Conservation (phyloP, 257 asterid species). For the Marsdenia floribunda region DNA sequence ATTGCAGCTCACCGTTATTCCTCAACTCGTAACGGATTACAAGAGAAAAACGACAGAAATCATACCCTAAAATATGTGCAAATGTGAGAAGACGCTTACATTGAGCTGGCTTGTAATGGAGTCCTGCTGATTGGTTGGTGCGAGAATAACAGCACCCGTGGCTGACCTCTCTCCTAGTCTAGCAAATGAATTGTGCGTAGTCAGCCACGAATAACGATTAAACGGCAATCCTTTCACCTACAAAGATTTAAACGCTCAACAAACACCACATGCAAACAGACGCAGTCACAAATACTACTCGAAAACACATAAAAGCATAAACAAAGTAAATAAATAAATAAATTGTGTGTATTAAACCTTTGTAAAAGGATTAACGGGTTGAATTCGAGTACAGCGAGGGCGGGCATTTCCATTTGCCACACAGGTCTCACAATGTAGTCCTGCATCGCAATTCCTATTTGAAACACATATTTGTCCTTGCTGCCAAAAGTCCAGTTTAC, state of each 20-base stretch:
- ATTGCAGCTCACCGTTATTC: background rate
- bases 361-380: conserved; percentile 63
- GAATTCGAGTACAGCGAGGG: conserved; percentile 80
- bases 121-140: conserved; percentile 88
- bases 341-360: conserved; percentile 35
- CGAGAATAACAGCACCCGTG: conserved; percentile 52
- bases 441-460: conserved; percentile 46
- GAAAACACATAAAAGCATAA: background rate
- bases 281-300: background rate
- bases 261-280: conserved; percentile 15
- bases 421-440: conserved; percentile 90
- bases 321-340: background rate
- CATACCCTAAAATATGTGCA: background rate
- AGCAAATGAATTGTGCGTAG: conserved; percentile 81
- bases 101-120: conserved; percentile 74
- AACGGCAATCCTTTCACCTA: conserved; percentile 81
- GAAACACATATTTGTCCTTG: conserved; percentile 57
- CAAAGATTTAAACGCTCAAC: background rate
- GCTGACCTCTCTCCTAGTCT: conserved; percentile 64
- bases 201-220: conserved; percentile 85
- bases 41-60: background rate
- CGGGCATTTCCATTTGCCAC: conserved; percentile 52
- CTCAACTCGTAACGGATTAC: conserved; percentile 13
- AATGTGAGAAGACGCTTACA: conserved; percentile 29
- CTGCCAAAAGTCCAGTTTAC: conserved; percentile 26